phyloP scores from a whole-genome alignment of 345 rosid species.

The Lepidium africanum region DNA sequence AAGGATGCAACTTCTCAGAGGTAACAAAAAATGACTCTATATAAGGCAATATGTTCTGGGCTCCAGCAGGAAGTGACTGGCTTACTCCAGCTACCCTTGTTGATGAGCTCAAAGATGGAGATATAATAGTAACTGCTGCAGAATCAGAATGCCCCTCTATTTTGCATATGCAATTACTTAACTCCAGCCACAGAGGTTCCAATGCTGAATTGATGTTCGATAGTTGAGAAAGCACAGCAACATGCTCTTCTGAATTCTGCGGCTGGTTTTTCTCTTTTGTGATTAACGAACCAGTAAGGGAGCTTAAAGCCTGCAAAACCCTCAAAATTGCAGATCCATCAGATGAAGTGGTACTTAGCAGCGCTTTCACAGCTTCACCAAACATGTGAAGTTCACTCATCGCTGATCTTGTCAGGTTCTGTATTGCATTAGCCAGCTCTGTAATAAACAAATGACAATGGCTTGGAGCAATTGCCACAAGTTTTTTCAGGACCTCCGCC shows the following conservation, averaged over 20 bases:
- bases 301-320: constrained; percentile 83
- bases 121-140: constrained; percentile 17
- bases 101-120: constrained; percentile 41
- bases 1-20: constrained; percentile 81
- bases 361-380: constrained; percentile 78
- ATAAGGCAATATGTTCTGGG: constrained; percentile 93
- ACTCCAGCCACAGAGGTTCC: constrained; percentile 89
- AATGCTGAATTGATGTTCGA: constrained; percentile 60
- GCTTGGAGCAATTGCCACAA: constrained; percentile 71
- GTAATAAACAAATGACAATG: constrained; percentile 77
- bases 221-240: constrained; percentile 58
- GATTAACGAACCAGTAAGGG: constrained; percentile 51
- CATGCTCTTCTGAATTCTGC: constrained; percentile 43
- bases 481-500: constrained; percentile 83
- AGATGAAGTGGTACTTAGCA: constrained; percentile 62
- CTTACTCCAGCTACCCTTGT: constrained; percentile 49
- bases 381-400: constrained; percentile 69
- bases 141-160: constrained; percentile 82
- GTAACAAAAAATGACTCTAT: constrained; percentile 90
- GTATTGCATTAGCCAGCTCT: constrained; percentile 73
- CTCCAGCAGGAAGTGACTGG: constrained; percentile 89
- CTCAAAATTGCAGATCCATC: constrained; percentile 93
- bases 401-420: constrained; percentile 63
- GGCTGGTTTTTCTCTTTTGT: constrained; percentile 51
- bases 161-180: constrained; percentile 86